Base-by-base conservation (phyloP, 164 flowering plant species). In the Umbellularia californica region DNA sequence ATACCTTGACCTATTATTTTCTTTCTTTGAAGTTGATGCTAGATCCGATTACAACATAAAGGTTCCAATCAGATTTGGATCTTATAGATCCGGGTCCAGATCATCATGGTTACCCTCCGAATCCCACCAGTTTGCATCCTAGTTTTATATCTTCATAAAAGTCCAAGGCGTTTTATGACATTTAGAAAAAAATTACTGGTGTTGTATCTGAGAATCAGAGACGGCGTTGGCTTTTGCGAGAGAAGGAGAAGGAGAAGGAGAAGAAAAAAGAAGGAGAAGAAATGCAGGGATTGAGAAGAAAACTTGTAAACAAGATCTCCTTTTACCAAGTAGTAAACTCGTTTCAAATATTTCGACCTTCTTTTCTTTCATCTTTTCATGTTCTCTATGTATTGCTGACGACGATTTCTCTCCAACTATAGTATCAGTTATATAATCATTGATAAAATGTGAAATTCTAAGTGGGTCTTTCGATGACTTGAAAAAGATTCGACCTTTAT, bases 281-380 rank as follows among this genome's bases (percentile, higher is more conserved):
- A 74, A 87, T 87, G 86, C 83, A 77, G 71, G 70, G 69, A 14
- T 70, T 85, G 20, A 62, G 77, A 41, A 77, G 83, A 72, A 82
- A 75, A 65, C 68, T 85, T 10, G 17, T 77, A 5, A 72, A 75
- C 33, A 81, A 79, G 75, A 50, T 79, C 58, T 50, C 81, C 50
- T 35, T 72, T 62, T 78, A 33, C 50, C 85, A 79, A 28, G 84
- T 83, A 80, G 41, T 12, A 33, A 33, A 5, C 68, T 67, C 28
- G 5, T 22, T 27, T 55, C 55, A 60, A 60, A n/a, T 25, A 2
- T 19, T 1, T 3, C 2, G 25, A 30, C n/a, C 50, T 41, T 58
- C 30, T 64, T 60, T 24, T 27, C 15, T 68, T 33, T 68, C n/a
- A 27, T 17, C 70, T 33, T 68, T 68, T 68, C 3, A 17, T 27